phyloP scores from a whole-genome alignment of 176 grass and related monocot genomes.

The Eremochloa ophiuroides region DNA sequence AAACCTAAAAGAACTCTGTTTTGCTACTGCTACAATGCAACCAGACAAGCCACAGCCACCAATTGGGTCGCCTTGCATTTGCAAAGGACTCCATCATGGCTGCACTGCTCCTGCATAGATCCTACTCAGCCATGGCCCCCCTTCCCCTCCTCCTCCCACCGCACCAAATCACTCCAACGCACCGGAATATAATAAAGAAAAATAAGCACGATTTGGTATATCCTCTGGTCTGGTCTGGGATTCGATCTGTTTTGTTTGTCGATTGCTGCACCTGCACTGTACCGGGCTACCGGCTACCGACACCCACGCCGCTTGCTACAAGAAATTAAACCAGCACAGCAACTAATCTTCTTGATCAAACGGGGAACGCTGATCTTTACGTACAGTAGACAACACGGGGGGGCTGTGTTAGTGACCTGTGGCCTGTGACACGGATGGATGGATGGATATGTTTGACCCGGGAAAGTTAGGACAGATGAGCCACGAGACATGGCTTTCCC shows the following conservation, averaged over 20 bases:
- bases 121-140: conserved; percentile 26
- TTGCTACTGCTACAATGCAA: neutral
- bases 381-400: conserved; percentile 3
- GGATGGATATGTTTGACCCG: conserved; percentile 21
- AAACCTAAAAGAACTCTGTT: neutral
- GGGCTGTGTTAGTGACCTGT: neutral
- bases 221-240: conserved; percentile 37
- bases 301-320: conserved; percentile 9
- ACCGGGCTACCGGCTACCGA: too few relatives aligned
- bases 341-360: neutral
- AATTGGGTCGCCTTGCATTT: conserved; percentile 19
- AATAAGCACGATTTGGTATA: conserved; percentile 2
- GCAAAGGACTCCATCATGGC: conserved; percentile 22
- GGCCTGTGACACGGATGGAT: conserved; percentile 2
- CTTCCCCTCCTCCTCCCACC: neutral
- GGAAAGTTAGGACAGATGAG: conserved; percentile 38
- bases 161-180: conserved; percentile 6
- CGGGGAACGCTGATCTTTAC: neutral
- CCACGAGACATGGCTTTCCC: conserved; percentile 22
- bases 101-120: too few relatives aligned
- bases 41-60: conserved; percentile 35
- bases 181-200: neutral
- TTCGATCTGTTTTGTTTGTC: conserved; percentile 37
- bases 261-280: conserved; percentile 3
- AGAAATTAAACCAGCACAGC: neutral